Evolutionary conservation across 352 stramenopile species (phyloP).

Genomic region (Elongisporangium anandrum): DNA sequence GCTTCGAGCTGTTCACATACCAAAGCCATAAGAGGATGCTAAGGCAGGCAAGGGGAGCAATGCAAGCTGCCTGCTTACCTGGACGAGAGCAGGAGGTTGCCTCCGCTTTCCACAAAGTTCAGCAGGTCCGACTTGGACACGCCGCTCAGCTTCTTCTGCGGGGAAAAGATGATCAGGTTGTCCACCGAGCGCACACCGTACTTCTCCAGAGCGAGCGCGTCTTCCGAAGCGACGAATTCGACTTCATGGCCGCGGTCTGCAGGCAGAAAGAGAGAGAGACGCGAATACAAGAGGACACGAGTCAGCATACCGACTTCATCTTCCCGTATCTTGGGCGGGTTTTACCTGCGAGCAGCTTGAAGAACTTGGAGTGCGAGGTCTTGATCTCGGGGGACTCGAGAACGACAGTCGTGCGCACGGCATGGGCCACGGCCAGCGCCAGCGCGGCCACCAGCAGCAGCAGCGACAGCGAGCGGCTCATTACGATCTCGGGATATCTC

Average conservation of each 20-base stretch:
- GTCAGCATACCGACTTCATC: constrained; percentile 3
- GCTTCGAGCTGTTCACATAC: constrained; percentile 34
- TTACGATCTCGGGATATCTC: not conserved
- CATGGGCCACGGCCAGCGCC: constrained; percentile 17
- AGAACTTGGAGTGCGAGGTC: constrained; percentile 73
- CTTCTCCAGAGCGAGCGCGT: constrained; percentile 55
- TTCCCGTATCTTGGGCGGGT: not conserved
- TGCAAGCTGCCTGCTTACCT: constrained; percentile 14
- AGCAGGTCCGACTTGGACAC: constrained; percentile 68
- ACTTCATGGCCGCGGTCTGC: constrained; percentile 63
- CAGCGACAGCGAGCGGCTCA: not conserved
- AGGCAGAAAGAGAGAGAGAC: too few species aligned
- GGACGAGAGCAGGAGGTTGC: constrained; percentile 76
- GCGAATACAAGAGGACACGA: constrained; percentile 3
- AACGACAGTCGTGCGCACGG: constrained; percentile 63
- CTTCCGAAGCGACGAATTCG: constrained; percentile 49
- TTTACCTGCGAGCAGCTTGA: constrained; percentile 53
- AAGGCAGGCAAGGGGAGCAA: not conserved
- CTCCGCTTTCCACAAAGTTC: constrained; percentile 83
- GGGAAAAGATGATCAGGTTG: constrained; percentile 88
- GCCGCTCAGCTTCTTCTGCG: constrained; percentile 68
- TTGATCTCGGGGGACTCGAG: constrained; percentile 54
- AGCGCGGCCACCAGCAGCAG: constrained; percentile 3
- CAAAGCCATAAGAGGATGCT: not conserved
- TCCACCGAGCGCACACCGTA: constrained; percentile 88